A percentile compares a stretch with the other conserved stretches of the same genome.
These are phyloP conservation scores for Piromyces finnis DNA, from an alignment of 192 early-diverging fungal genomes.

Conservation along the genomic window DNA sequence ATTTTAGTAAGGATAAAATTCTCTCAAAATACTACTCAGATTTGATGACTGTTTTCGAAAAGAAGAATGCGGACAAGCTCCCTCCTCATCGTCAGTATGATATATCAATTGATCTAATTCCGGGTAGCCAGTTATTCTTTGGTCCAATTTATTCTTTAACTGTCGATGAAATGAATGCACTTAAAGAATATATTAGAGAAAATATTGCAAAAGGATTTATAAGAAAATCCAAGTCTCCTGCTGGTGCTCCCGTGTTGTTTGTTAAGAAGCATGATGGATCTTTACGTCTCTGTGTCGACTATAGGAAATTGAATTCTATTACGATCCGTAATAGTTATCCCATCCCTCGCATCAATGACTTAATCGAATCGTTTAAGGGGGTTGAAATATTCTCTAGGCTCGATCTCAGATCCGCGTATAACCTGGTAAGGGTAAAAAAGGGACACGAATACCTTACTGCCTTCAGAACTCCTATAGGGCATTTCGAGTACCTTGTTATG, in stretches of 20 bases:
- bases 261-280: slow-evolving; percentile 23
- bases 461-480: too few relatives aligned
- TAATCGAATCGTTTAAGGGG: slow-evolving; percentile 4
- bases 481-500: slow-evolving; percentile 13
- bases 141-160: too few relatives aligned
- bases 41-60: too few relatives aligned
- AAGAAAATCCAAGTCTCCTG: slow-evolving; percentile 9
- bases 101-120: too few relatives aligned
- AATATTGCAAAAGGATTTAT: slow-evolving; percentile 16
- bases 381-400: slow-evolving; percentile 11
- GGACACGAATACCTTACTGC: too few relatives aligned
- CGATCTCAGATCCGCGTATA: not conserved
- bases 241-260: slow-evolving; percentile 14
- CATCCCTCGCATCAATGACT: slow-evolving; percentile 13
- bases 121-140: too few relatives aligned
- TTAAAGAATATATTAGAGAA: slow-evolving; percentile 3
- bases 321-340: slow-evolving; percentile 16
- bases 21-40: too few relatives aligned
- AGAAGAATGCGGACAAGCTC: too few relatives aligned
- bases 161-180: too few relatives aligned
- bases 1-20: too few relatives aligned
- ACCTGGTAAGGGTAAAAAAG: too few relatives aligned
- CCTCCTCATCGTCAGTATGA: too few relatives aligned
- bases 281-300: slow-evolving; percentile 25
- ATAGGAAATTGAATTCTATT: slow-evolving; percentile 22